phyloP scores from a whole-genome alignment of 1,139 yeast genomes.

The Geotrichum klebahnii region DNA sequence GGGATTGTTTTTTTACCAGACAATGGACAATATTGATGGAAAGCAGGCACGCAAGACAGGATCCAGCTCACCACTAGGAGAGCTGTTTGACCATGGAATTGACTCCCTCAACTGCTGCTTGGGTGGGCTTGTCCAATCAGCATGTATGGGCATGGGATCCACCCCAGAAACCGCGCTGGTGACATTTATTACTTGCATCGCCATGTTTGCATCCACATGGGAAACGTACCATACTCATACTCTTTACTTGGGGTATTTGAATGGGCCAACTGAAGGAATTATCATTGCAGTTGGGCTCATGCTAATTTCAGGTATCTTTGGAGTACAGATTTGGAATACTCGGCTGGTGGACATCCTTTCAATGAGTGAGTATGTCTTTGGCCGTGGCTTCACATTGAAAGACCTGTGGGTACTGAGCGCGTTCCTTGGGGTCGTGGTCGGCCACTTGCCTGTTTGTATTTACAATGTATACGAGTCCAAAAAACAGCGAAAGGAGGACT shows the following conservation, averaged over 20 bases:
- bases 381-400: slow-evolving; percentile 39
- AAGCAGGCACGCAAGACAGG: slow-evolving; percentile 76
- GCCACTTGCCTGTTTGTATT: slow-evolving; percentile 47
- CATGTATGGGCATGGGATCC: slow-evolving; percentile 43
- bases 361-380: slow-evolving; percentile 19
- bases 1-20: slow-evolving; percentile 72
- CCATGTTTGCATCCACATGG: slow-evolving; percentile 75
- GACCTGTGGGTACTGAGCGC: slow-evolving; percentile 41
- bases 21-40: slow-evolving; percentile 82
- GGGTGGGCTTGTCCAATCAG: slow-evolving; percentile 42
- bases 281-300: slow-evolving; percentile 54
- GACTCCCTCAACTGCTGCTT: slow-evolving; percentile 64
- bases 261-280: slow-evolving; percentile 82
- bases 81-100: slow-evolving; percentile 74
- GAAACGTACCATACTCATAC: slow-evolving; percentile 76
- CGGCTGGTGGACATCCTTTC: slow-evolving; percentile 15
- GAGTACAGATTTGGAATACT: slow-evolving; percentile 57
- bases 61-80: slow-evolving; percentile 75
- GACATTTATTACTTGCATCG: slow-evolving; percentile 62
- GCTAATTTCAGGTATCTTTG: slow-evolving; percentile 54
- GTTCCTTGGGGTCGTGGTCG: slow-evolving; percentile 49
- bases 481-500: slow-evolving; percentile 43
- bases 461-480: slow-evolving; percentile 60
- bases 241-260: slow-evolving; percentile 59
- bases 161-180: slow-evolving; percentile 45